A percentile compares a stretch with the other conserved stretches of the same genome.
phyloP scores from a whole-genome alignment of 306 rosid species.

The Cicer bijugum region DNA sequence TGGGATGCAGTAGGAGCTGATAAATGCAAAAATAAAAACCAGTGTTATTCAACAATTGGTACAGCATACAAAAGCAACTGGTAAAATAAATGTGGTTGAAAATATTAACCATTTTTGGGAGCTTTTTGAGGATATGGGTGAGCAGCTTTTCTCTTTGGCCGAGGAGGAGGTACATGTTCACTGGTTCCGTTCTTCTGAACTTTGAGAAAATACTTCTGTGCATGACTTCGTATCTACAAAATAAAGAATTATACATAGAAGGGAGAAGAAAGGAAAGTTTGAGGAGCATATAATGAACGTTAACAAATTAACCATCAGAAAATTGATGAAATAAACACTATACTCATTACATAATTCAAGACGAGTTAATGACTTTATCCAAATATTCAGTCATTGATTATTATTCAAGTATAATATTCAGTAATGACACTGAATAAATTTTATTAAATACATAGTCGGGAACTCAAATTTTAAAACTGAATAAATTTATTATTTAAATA shows the following conservation, averaged over 20 bases:
- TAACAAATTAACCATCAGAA: constrained; percentile 8
- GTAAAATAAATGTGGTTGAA: constrained; percentile 3
- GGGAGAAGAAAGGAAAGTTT: background rate
- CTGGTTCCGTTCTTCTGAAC: constrained; percentile 90
- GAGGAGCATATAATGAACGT: background rate
- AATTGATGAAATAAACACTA: constrained; percentile 34
- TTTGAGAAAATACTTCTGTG: constrained; percentile 92
- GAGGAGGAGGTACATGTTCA: constrained; percentile 96
- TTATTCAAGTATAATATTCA: constrained; percentile 25
- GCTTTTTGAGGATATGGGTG: constrained; percentile 98
- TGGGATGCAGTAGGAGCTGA: constrained; percentile 62
- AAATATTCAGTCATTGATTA: background rate
- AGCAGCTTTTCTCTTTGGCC: constrained; percentile 93
- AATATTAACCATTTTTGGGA: constrained; percentile 67
- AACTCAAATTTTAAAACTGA: constrained; percentile 33
- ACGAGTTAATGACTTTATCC: constrained; percentile 1
- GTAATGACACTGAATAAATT: constrained; percentile 31
- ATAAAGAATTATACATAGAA: constrained; percentile 14
- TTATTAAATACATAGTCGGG: background rate
- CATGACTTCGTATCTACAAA: constrained; percentile 93
- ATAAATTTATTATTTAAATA: background rate
- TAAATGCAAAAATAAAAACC: constrained; percentile 33
- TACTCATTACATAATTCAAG: constrained; percentile 17
- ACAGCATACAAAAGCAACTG: constrained; percentile 31
- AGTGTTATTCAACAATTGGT: constrained; percentile 12